phyloP scores from a whole-genome alignment of 2,329 filamentous ascomycete genomes.

The Trichoderma polysporum region DNA sequence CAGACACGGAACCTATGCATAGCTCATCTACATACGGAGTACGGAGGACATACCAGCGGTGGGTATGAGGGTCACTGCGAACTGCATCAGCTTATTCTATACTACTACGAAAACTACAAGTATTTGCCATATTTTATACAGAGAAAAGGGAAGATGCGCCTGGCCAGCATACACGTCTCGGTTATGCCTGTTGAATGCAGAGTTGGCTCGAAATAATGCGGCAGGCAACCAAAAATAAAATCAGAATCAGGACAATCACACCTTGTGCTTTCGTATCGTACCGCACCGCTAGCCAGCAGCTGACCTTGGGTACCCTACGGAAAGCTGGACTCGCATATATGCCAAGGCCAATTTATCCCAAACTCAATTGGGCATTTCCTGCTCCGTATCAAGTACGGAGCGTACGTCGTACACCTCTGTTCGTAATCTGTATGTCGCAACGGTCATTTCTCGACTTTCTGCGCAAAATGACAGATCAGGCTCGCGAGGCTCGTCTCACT shows the following conservation, averaged over 20 bases:
- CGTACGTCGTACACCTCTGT: not conserved
- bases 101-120: not conserved
- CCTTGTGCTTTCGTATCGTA: not conserved
- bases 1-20: not conserved
- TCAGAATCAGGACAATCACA: not conserved
- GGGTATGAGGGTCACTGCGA: not conserved
- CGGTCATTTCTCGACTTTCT: slow-evolving; percentile 23
- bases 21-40: not conserved
- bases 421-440: not conserved
- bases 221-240: not conserved
- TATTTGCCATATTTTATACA: not conserved
- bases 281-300: not conserved
- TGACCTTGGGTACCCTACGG: not conserved
- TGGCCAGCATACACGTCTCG: not conserved
- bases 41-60: not conserved
- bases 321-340: not conserved
- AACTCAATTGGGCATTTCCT: not conserved
- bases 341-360: not conserved
- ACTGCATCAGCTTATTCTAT: not conserved
- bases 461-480: slow-evolving; percentile 23
- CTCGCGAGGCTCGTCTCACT: slow-evolving; percentile 17
- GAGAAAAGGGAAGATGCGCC: not conserved
- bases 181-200: not conserved
- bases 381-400: not conserved
- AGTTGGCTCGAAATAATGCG: not conserved